Percentiles rank a stretch among this genome's conserved stretches.
These are phyloP conservation scores for Trichosporon asahii DNA, from an alignment of 1,284 basidiomycete genomes.

Conservation along the genomic window DNA sequence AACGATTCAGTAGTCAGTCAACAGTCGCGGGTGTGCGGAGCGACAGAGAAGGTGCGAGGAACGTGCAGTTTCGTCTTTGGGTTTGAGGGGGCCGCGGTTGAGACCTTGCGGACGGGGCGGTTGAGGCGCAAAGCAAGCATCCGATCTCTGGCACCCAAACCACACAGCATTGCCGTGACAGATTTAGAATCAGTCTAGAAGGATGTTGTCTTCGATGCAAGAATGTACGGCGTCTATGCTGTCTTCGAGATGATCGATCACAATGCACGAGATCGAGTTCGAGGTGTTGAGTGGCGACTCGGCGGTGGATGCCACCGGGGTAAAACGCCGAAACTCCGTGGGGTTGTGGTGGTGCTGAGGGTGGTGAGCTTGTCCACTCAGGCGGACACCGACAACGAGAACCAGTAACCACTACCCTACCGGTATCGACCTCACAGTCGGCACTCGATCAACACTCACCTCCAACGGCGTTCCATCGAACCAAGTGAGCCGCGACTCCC, in stretches of 20 bases:
- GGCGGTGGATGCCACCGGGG: not conserved
- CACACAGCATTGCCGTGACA: not conserved
- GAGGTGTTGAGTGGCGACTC: conserved; percentile 8
- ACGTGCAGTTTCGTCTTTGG: not conserved
- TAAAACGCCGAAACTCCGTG: conserved; percentile 10
- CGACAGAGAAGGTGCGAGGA: too few species aligned
- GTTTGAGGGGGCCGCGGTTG: not conserved
- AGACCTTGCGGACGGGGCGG: not conserved
- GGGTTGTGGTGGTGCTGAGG: conserved; percentile 1
- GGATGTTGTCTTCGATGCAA: not conserved
- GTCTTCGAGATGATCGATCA: not conserved
- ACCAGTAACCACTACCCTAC: conserved; percentile 4
- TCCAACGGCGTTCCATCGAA: not conserved
- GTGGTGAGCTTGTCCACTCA: conserved; percentile 5
- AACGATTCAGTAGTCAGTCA: too few species aligned
- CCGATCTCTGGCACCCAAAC: not conserved
- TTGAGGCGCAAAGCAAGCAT: not conserved
- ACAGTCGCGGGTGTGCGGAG: too few species aligned
- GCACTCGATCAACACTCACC: conserved; percentile 5
- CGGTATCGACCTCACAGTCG: conserved; percentile 9
- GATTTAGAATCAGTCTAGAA: not conserved
- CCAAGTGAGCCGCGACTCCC: conserved; percentile 11
- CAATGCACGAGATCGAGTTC: not conserved
- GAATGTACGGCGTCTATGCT: not conserved
- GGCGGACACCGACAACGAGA: conserved; percentile 6